A percentile compares a stretch with the other conserved stretches of the same genome.
Evolutionary conservation across 2,329 filamentous ascomycete genomes (phyloP).

Genomic region (Penicillium rolfsii): DNA sequence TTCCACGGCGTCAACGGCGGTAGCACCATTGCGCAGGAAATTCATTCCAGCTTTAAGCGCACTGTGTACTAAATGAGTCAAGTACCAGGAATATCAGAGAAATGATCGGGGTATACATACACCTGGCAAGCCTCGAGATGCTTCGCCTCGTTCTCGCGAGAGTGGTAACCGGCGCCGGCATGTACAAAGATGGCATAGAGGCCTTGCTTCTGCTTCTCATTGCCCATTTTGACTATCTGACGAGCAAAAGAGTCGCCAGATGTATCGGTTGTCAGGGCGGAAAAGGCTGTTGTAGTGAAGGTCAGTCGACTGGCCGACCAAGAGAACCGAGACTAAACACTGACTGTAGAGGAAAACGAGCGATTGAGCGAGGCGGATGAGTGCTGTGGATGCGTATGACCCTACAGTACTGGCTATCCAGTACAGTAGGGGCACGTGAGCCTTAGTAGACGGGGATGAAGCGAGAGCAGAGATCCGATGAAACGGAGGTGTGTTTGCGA

Average conservation of each 20-base stretch:
- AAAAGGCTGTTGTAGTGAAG: not conserved
- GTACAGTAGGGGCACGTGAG: slow-evolving; percentile 2
- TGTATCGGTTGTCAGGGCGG: not conserved
- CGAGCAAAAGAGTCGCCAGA: not conserved
- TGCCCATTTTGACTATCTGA: slow-evolving; percentile 31
- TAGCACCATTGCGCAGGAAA: slow-evolving; percentile 75
- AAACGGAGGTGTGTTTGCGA: not conserved
- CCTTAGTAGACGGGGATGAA: slow-evolving; percentile 7
- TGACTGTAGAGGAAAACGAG: not conserved
- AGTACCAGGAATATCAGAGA: not conserved
- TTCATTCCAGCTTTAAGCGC: slow-evolving; percentile 84
- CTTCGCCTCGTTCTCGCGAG: slow-evolving; percentile 77
- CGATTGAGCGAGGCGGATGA: not conserved
- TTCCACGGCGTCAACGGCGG: slow-evolving; percentile 86
- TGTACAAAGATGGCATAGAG: slow-evolving; percentile 88
- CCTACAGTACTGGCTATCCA: slow-evolving; percentile 2
- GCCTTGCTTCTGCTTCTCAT: slow-evolving; percentile 47
- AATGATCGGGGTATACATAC: slow-evolving; percentile 57
- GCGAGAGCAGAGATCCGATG: slow-evolving; percentile 8
- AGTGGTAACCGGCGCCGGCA: slow-evolving; percentile 93
- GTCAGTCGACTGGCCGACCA: not conserved
- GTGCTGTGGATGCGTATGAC: not conserved
- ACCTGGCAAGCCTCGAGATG: slow-evolving; percentile 87
- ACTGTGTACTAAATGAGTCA: slow-evolving; percentile 50
- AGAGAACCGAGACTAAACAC: not conserved